These are phyloP conservation scores for Zasmidium citrigriseum DNA, from an alignment of 2,329 filamentous ascomycete genomes.

Conservation along the genomic window DNA sequence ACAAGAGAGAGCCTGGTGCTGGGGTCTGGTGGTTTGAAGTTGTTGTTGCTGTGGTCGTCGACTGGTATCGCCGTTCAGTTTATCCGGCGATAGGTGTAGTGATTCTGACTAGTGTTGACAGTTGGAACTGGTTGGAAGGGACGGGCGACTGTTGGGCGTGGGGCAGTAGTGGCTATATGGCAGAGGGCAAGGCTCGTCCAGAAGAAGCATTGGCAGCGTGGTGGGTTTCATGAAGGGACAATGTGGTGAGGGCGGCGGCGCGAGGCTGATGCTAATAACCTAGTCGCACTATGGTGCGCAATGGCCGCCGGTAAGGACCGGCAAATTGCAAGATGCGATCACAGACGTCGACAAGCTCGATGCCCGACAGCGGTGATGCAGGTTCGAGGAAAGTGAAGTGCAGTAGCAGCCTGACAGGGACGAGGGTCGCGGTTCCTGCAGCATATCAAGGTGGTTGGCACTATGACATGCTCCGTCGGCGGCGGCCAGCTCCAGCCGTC, in stretches of 20 bases:
- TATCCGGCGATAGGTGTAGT: slow-evolving; percentile 18
- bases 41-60: slow-evolving; percentile 2
- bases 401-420: slow-evolving; percentile 19
- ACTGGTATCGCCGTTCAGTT: slow-evolving; percentile 21
- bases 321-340: slow-evolving; percentile 22
- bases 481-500: slow-evolving; percentile 3
- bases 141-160: neutral
- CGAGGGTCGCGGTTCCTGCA: slow-evolving; percentile 23
- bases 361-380: slow-evolving; percentile 20
- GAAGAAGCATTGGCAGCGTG: slow-evolving; percentile 20
- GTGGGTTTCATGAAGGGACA: slow-evolving; percentile 13
- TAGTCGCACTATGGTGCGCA: slow-evolving; percentile 20
- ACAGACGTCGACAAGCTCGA: slow-evolving; percentile 20
- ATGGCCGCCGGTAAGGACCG: slow-evolving; percentile 20
- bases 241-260: slow-evolving; percentile 16
- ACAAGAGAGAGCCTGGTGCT: slow-evolving; percentile 5
- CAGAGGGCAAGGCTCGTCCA: slow-evolving; percentile 11
- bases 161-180: slow-evolving; percentile 14
- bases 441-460: slow-evolving; percentile 23
- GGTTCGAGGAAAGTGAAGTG: slow-evolving; percentile 18
- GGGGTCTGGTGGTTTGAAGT: slow-evolving; percentile 5
- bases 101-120: slow-evolving; percentile 6
- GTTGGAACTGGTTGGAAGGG: neutral
- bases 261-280: slow-evolving; percentile 27
- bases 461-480: slow-evolving; percentile 16